Base-by-base conservation (phyloP, 768 basidiomycete species). In the Tricholoma matsutake region DNA sequence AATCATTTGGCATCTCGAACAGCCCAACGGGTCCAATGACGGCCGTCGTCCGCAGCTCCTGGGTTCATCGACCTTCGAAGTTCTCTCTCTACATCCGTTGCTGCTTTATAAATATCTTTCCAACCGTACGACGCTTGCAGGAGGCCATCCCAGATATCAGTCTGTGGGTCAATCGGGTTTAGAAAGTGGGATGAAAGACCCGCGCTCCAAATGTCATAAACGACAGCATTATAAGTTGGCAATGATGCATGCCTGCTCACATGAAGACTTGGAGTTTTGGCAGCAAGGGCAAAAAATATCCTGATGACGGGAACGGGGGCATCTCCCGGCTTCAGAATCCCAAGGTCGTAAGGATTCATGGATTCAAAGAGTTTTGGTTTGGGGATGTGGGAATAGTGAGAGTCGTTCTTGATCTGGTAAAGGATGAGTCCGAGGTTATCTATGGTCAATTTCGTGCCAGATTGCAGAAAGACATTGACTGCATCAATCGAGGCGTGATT, bases 211-310 rank as follows among this genome's bases (percentile, higher is more conserved):
- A 47, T 47, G 5, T 62, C 49, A n/a, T 62, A 62, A 43, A 43
- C 10, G 41, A 43, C 10, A 20, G 41, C 45, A 22, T 47, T 22
- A 4, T 47, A 47, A 25, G 16, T 25, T 7, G 9, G 10, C 9
- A 20, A 9, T 6, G 45, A 7, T 22, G 20, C 20, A 11, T 25
- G 20, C 45, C 45, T 47, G 20, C 10, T 25, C 13, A 47, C 45
- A 1, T 11, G 10, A 1, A 47, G 20, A 47, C 1, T 2, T 18
- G 64, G 45, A 4, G 6, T 61, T 32, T 34, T 37, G 6, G 64
- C 58, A 13, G 64, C 70, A 1, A 71, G 62, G 13, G 71, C 68
- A 45, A 69, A 71, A 37, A 73, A 62, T 18, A 72, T 67, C 57
- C 63, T 65, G 49, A 62, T 70, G 6, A 67, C n/a, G 7, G 65